Evolutionary conservation across 441 rosid genomes (phyloP).

Genomic region (Breynia disticha): DNA sequence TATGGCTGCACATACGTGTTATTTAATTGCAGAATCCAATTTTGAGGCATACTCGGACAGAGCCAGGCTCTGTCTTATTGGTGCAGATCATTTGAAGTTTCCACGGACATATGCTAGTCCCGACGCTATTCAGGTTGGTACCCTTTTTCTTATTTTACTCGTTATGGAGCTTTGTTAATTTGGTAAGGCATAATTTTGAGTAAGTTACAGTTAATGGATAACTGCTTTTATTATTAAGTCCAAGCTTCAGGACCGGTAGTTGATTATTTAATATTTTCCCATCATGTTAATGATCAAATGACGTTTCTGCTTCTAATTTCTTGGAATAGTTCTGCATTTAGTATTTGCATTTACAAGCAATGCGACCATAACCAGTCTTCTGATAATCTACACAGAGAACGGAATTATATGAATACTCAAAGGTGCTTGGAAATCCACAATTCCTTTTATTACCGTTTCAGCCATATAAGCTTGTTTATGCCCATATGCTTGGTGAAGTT

Average conservation of each 20-base stretch:
- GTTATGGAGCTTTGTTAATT: slow-evolving; percentile 2
- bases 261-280: no score
- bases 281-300: background rate
- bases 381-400: slow-evolving; percentile 47
- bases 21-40: slow-evolving; percentile 87
- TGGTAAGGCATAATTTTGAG: background rate
- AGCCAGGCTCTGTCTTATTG: slow-evolving; percentile 91
- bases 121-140: slow-evolving; percentile 80
- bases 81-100: slow-evolving; percentile 91
- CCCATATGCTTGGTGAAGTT: slow-evolving; percentile 74
- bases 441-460: slow-evolving; percentile 60
- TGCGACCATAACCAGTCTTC: background rate
- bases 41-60: slow-evolving; percentile 85
- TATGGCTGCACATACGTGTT: slow-evolving; percentile 91
- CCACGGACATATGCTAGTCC: slow-evolving; percentile 91
- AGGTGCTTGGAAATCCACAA: slow-evolving; percentile 77
- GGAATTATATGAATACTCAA: slow-evolving; percentile 69
- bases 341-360: slow-evolving; percentile 4
- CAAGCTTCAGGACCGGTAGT: no score
- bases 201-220: background rate
- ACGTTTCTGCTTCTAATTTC: background rate
- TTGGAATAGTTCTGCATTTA: slow-evolving; percentile 10
- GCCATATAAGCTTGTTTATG: slow-evolving; percentile 73
- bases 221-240: no score
- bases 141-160: background rate